Evolutionary conservation across 192 early-diverging fungal genomes (phyloP).

Genomic region (Coemansia umbellata): DNA sequence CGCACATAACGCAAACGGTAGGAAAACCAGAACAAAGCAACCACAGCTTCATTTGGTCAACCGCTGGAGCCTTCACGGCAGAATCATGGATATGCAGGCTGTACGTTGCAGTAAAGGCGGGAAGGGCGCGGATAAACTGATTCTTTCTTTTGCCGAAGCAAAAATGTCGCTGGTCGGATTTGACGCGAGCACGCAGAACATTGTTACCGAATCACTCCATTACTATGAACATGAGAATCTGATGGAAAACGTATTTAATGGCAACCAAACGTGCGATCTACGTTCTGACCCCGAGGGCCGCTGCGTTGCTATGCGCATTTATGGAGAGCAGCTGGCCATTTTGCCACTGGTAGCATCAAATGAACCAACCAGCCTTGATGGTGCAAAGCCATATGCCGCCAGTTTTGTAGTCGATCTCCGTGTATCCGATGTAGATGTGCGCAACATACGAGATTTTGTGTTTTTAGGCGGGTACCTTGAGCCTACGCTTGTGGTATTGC

Average conservation of each 20-base stretch:
- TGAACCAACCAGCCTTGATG: slow-evolving; percentile 12
- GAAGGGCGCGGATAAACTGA: slow-evolving; percentile 24
- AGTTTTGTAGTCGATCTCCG: slow-evolving; percentile 74
- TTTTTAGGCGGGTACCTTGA: slow-evolving; percentile 91
- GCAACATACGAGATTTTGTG: slow-evolving; percentile 81
- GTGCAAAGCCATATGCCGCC: slow-evolving; percentile 55
- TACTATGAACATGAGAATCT: slow-evolving; percentile 93
- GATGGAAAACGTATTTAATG: slow-evolving; percentile 59
- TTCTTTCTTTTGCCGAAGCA: slow-evolving; percentile 44
- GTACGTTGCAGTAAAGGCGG: slow-evolving; percentile 20
- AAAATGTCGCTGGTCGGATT: slow-evolving; percentile 93
- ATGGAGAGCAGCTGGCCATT: slow-evolving; percentile 83
- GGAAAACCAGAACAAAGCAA: slow-evolving; percentile 12
- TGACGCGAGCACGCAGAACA: slow-evolving; percentile 63
- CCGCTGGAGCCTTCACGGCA: slow-evolving; percentile 44
- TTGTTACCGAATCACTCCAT: slow-evolving; percentile 93
- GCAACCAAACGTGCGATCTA: slow-evolving; percentile 34
- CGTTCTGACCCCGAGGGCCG: slow-evolving; percentile 80
- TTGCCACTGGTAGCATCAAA: slow-evolving; percentile 80
- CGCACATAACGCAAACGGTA: not conserved
- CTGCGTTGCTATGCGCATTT: slow-evolving; percentile 86
- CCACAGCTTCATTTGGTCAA: slow-evolving; percentile 40
- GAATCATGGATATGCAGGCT: slow-evolving; percentile 34
- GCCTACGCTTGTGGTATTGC: slow-evolving; percentile 92
- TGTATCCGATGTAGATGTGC: slow-evolving; percentile 56